phyloP scores from a whole-genome alignment of 192 early-diverging fungal species.

The Gigaspora rosea region DNA sequence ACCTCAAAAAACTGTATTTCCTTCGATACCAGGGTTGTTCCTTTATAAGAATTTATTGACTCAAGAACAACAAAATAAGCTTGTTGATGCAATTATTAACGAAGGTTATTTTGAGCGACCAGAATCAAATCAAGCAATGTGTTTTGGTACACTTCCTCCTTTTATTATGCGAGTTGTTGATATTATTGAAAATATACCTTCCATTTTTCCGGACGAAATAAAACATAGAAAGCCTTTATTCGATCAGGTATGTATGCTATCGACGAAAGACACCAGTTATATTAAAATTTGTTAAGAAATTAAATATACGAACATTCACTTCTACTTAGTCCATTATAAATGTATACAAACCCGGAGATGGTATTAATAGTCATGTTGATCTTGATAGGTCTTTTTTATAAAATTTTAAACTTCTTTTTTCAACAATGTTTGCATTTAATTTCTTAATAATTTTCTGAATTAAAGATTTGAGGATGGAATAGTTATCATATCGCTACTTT shows the following conservation, averaged over 20 bases:
- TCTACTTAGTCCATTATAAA: constrained; percentile 35
- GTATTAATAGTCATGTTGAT: constrained; percentile 46
- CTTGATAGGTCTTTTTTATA: constrained; percentile 32
- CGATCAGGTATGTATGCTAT: constrained; percentile 38
- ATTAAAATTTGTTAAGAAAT: background rate
- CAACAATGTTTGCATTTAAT: background rate
- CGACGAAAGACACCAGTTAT: background rate
- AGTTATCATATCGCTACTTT: constrained; percentile 41
- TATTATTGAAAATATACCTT: constrained; percentile 4
- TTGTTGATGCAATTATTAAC: constrained; percentile 34
- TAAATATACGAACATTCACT: background rate
- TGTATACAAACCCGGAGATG: constrained; percentile 44
- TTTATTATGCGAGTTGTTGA: constrained; percentile 13
- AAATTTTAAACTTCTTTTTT: background rate
- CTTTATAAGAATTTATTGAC: constrained; percentile 33
- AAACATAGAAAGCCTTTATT: constrained; percentile 41
- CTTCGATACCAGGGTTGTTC: constrained; percentile 34
- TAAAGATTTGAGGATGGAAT: constrained; percentile 48
- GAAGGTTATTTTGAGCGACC: constrained; percentile 29
- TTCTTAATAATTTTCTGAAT: constrained; percentile 1
- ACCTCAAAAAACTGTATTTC: background rate
- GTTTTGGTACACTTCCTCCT: constrained; percentile 41
- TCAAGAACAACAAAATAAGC: constrained; percentile 38
- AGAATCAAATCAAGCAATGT: constrained; percentile 44
- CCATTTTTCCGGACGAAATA: constrained; percentile 29